Evolutionary conservation across 2,329 filamentous ascomycete species (phyloP), one percentile per base, ranked within the genome.

Genomic region (Aspergillus nomiae): DNA sequence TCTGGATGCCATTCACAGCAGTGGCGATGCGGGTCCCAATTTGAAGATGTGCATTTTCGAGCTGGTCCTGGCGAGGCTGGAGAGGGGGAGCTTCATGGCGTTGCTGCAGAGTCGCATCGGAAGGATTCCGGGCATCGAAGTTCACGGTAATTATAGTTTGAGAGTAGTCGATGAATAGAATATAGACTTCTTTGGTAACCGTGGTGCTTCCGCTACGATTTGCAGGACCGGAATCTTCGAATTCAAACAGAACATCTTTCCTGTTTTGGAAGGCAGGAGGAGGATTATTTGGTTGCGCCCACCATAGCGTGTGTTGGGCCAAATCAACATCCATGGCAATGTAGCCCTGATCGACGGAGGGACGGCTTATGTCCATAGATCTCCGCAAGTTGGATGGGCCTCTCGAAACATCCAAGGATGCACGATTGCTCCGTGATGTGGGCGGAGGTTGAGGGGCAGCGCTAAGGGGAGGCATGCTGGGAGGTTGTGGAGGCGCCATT

Each of bases 141-240:
- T 85, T 89, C 21, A 89, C 91, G 0, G 90, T 92, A 71, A 99
- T 86, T 67, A 96, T 85, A 0, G 94, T 98, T 76, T 98, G 95
- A 21, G 94, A 97, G 77, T 99, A 99, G 79, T 99, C 95, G 72
- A 93, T 89, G 81, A 92, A 99, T 10, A 99, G 81, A n/a, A 98
- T 83, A 70, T 90, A 95, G 48, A 97, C 85, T 63, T 94, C 89
- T 68, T 94, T 94, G 8, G 90, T 91, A 24, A 96, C 82, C 1
- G 85, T 85, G 0, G 88, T 88, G 74, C 89, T 90, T 30, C 91
- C 89, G 32, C 90, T 89, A 16, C 89, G 86, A 67, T 89, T 89
- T 12, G 86, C 85, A 16, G 89, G 86, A 8, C 85, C 89, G 1
- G 89, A 88, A 74, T 97, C 92, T 67, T 96, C 92, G 26, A 89